Evolutionary conservation across 352 stramenopile genomes (phyloP), one percentile per base, ranked within the genome.

Genomic region (Elongisporangium anandrum): DNA sequence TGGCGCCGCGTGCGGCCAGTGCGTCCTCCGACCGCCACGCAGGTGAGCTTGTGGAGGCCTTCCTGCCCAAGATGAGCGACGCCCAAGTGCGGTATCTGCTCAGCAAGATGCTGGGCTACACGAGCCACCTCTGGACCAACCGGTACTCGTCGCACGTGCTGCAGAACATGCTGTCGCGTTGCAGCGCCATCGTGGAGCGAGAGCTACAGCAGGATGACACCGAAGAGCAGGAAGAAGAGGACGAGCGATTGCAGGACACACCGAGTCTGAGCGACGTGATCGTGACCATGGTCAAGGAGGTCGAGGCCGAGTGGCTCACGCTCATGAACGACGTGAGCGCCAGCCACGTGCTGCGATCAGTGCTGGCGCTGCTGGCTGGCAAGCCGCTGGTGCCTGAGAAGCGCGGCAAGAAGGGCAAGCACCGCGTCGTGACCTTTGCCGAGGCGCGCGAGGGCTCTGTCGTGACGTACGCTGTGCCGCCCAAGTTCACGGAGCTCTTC

Each of bases 101-200:
- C 52, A 75, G 79, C 64, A 92, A 94, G 68, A 91, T 94, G 80
- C 62, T 73, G 24, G 81, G 81, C 50, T 94, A 94, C 62, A 72
- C 84, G 52, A 90, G 80, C 54, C 85, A 94, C 45, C 61, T 94
- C 52, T 94, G 85, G 85, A 94, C 85, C 23, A 94, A 94, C 56
- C 85, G 85, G 23, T 94, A 94, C 73, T 94, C 85, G 55, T 94
- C 85, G 12, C 85, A 94, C 65, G 85, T 94, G 59, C 70, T 94
- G 52, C 85, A 94, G 68, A 68, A 90, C 51, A 5, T 94, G 17
- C 69, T 94, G 22, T 85, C 80, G 38, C 72, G 79, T n/a, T 66
- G 69, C 16, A 87, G 77, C 55, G 58, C 56, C 8, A 70, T 91
- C 39, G 77, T 92, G 41, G 59, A 72, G 52, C 63, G 73, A 26